Conservation (phyloP, 2,329 filamentous ascomycete genomes). For the Chaetoscypha palmicola region DNA sequence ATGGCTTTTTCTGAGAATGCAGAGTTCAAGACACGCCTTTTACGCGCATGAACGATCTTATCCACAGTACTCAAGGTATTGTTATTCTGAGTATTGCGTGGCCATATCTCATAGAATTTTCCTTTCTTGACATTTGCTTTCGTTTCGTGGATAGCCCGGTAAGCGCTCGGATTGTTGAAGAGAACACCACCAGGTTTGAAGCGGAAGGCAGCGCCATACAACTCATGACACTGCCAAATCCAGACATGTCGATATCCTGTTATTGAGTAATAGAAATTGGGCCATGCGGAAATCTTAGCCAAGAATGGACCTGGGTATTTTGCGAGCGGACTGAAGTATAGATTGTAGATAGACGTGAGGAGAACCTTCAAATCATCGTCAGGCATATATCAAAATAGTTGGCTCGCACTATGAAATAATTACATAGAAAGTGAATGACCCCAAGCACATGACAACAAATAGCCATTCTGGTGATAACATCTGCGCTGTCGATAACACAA, state of each 20-base stretch:
- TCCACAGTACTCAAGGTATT: conserved; percentile 9
- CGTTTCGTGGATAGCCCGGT: conserved; percentile 7
- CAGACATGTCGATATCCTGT: conserved; percentile 2
- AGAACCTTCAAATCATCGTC: no score
- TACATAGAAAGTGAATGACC: no score
- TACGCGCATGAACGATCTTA: conserved; percentile 7
- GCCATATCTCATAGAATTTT: conserved; percentile 9
- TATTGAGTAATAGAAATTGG: conserved; percentile 3
- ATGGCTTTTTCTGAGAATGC: conserved; percentile 12
- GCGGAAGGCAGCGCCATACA: conserved; percentile 6
- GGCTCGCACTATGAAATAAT: no score
- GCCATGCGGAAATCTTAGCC: conserved; percentile 5
- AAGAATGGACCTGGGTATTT: conserved; percentile 7
- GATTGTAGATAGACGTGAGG: conserved; percentile 3
- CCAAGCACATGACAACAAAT: no score
- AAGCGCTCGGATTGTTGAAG: conserved; percentile 9
- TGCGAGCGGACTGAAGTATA: conserved; percentile 6
- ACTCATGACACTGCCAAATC: conserved; percentile 9
- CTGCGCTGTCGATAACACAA: no score
- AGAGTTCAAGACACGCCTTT: conserved; percentile 7
- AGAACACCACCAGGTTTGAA: conserved; percentile 10
- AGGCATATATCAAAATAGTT: no score
- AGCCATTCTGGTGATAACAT: no score
- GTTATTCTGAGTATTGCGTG: not conserved
- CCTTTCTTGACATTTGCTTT: conserved; percentile 11